Percentiles rank a stretch among this genome's conserved stretches.
These are phyloP conservation scores for Trifolium fragiferum DNA, from an alignment of 306 rosid genomes.

Conservation along the genomic window DNA sequence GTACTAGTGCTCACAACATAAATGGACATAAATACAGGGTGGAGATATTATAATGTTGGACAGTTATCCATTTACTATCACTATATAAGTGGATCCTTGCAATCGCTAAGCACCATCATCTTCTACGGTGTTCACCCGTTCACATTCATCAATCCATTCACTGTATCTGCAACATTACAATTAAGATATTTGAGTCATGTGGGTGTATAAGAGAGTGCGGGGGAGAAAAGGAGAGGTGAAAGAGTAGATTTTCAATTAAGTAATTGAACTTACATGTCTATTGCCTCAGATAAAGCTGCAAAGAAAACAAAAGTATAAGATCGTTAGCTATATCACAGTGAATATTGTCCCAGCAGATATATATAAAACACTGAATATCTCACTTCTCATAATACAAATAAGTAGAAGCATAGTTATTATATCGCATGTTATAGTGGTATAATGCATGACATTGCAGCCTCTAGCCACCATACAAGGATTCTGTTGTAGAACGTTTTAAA, in stretches of 20 bases:
- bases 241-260: constrained; percentile 11
- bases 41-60: constrained; percentile 13
- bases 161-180: constrained; percentile 70
- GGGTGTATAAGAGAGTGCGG: background rate
- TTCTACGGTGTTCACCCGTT: constrained; percentile 76
- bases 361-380: background rate
- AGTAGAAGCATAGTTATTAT: background rate
- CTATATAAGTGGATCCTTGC: constrained; percentile 15
- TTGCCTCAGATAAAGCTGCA: constrained; percentile 88
- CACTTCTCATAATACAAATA: background rate
- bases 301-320: background rate
- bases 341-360: constrained; percentile 6
- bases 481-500: background rate
- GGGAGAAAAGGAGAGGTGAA: background rate
- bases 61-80: constrained; percentile 16
- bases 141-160: constrained; percentile 98
- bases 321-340: constrained; percentile 31
- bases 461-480: background rate
- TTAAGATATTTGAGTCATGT: constrained; percentile 23
- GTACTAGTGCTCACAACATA: constrained; percentile 24
- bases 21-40: constrained; percentile 32
- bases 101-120: constrained; percentile 67
- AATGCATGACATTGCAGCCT: background rate
- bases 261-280: constrained; percentile 75
- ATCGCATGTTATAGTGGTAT: background rate